Conservation (phyloP, 805 yeast genomes). For the Kazachstania viticola region DNA sequence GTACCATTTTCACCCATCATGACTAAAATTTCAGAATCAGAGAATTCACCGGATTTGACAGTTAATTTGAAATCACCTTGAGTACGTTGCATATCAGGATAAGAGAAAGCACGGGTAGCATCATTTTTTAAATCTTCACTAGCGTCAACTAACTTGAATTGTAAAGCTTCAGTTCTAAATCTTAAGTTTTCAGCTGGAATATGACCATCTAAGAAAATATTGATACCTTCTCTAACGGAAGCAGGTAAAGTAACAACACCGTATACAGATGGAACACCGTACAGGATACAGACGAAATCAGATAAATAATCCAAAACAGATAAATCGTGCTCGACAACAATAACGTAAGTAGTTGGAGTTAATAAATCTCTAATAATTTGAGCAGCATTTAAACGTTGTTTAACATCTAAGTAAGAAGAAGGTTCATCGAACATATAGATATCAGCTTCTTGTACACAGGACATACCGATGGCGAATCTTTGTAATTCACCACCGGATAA, state of each 20-base stretch:
- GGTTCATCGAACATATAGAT: slow-evolving; percentile 99
- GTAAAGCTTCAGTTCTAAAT: slow-evolving; percentile 91
- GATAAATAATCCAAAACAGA: slow-evolving; percentile 95
- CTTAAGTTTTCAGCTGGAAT: slow-evolving; percentile 94
- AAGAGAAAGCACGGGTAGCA: slow-evolving; percentile 63
- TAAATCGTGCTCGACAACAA: slow-evolving; percentile 97
- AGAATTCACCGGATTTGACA: slow-evolving; percentile 80
- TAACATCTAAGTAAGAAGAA: slow-evolving; percentile 94
- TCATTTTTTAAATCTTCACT: slow-evolving; percentile 65
- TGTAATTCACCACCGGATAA: slow-evolving; percentile 98
- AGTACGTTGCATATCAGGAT: slow-evolving; percentile 79
- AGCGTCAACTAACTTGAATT: slow-evolving; percentile 87
- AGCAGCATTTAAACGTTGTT: slow-evolving; percentile 97
- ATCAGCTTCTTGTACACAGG: slow-evolving; percentile 87
- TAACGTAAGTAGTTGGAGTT: slow-evolving; percentile 68
- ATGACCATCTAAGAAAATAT: slow-evolving; percentile 95
- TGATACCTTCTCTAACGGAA: slow-evolving; percentile 97
- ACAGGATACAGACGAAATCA: slow-evolving; percentile 90
- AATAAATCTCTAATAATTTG: slow-evolving; percentile 81
- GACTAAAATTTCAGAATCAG: slow-evolving; percentile 92
- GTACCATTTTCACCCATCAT: slow-evolving; percentile 99
- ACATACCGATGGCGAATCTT: slow-evolving; percentile 95
- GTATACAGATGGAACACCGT: slow-evolving; percentile 97
- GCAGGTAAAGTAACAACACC: slow-evolving; percentile 97
- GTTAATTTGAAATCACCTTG: slow-evolving; percentile 90